A percentile compares a stretch with the other conserved stretches of the same genome.
These are phyloP conservation scores for Penicillium sp. DNA, from an alignment of 2,329 filamentous ascomycete species.

Conservation along the genomic window DNA sequence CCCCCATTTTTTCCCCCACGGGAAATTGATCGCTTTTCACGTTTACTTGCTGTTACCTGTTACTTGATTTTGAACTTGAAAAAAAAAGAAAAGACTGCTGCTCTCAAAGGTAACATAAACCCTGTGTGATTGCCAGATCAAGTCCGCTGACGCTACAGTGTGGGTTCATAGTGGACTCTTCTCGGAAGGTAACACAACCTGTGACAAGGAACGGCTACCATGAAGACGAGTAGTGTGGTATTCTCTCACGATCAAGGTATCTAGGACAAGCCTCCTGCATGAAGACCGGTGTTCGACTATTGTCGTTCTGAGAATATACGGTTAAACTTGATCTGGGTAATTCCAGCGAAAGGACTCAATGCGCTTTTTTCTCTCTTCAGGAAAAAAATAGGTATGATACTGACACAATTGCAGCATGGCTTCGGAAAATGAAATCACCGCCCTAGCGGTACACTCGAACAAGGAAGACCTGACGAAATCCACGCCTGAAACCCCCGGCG, in stretches of 20 bases:
- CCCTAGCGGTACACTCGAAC: constrained; percentile 26
- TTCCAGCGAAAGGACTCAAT: constrained; percentile 47
- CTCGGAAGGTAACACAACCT: constrained; percentile 17
- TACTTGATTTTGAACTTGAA: not conserved
- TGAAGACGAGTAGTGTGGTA: constrained; percentile 41
- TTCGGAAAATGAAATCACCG: constrained; percentile 28
- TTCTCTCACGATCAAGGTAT: constrained; percentile 44
- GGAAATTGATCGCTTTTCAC: not conserved
- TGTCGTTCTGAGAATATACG: constrained; percentile 46
- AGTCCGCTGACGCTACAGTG: not conserved
- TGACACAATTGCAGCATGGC: constrained; percentile 34
- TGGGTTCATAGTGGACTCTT: constrained; percentile 1
- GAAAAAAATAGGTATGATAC: constrained; percentile 10
- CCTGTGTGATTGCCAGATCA: not conserved
- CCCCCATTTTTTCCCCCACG: constrained; percentile 2
- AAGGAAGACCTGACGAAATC: constrained; percentile 20
- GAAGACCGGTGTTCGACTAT: constrained; percentile 43
- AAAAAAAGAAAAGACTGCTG: no score
- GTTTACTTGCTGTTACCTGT: not conserved
- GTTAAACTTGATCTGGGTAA: constrained; percentile 48
- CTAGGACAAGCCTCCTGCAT: constrained; percentile 39
- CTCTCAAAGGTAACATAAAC: not conserved
- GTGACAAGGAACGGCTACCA: constrained; percentile 28
- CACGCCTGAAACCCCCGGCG: constrained; percentile 11
- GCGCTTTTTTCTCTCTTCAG: constrained; percentile 27